Evolutionary conservation across 2,329 filamentous ascomycete genomes (phyloP).

Genomic region (Hawksworthiomyces lignivorus): DNA sequence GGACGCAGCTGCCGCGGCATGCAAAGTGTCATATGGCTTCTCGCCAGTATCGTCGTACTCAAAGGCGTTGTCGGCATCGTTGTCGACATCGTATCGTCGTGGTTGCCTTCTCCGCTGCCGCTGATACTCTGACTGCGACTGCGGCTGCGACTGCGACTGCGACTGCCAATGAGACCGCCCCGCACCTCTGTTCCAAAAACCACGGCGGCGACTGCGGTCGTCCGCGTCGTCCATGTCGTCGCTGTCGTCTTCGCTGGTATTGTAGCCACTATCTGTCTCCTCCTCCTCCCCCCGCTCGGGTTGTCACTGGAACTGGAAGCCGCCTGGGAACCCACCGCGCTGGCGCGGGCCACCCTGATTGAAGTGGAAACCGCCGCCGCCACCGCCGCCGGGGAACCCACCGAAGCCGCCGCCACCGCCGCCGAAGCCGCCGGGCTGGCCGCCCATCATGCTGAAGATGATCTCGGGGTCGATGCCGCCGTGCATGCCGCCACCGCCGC

Average conservation of each 20-base stretch:
- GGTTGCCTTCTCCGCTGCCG: slow-evolving; percentile 15
- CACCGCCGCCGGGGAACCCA: slow-evolving; percentile 36
- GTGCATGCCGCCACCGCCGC: slow-evolving; percentile 56
- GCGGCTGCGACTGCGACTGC: too few species aligned
- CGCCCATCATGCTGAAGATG: slow-evolving; percentile 77
- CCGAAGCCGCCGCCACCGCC: slow-evolving; percentile 41
- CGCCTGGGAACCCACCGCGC: slow-evolving; percentile 27
- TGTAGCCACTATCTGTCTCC: slow-evolving; percentile 9
- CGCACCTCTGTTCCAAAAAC: slow-evolving; percentile 9
- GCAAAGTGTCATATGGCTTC: slow-evolving; percentile 22
- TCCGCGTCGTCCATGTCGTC: slow-evolving; percentile 24
- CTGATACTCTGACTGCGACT: too few species aligned
- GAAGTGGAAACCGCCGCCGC: slow-evolving; percentile 51
- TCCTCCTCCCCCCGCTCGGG: slow-evolving; percentile 26
- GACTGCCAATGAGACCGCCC: too few species aligned
- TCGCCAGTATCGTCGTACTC: slow-evolving; percentile 20
- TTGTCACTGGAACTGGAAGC: slow-evolving; percentile 44
- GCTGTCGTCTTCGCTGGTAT: slow-evolving; percentile 25
- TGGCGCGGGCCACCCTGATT: slow-evolving; percentile 30
- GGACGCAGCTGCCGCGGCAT: slow-evolving; percentile 22
- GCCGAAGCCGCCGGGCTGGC: slow-evolving; percentile 48
- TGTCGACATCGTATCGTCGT: slow-evolving; percentile 20
- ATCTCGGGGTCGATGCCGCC: slow-evolving; percentile 69
- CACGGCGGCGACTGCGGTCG: too few species aligned
- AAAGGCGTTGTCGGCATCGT: not conserved